Base-by-base conservation (phyloP, 2,329 filamentous ascomycete species). In the Botrytis deweyae region DNA sequence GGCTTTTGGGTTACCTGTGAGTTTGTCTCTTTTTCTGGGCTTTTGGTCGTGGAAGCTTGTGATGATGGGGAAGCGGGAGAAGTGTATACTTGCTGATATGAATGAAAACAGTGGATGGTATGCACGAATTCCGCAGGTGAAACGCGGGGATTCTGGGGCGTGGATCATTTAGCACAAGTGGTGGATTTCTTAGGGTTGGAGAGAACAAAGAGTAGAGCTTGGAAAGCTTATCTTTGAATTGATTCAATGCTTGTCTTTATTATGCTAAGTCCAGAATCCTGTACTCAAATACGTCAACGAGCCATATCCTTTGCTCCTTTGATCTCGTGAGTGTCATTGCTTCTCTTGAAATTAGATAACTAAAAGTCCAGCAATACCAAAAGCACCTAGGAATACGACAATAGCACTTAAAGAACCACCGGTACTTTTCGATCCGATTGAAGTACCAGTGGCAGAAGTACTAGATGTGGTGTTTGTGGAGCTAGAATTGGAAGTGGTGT, bases 1-100 rank as follows among this genome's bases (percentile, higher is more conserved):
- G 22, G 44, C 65, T 10, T 67, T 67, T 55, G 65, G 65, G 9
- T 52, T 67, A 25, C 65, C 65, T 16, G 65, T 52, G 46, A 52
- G 46, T 25, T 33, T 4, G 1, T n/a, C 2, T 52, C n/a, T 44
- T 18, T 12, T 16, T 1, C 22, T 46, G 25, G 38, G n/a, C 4
- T 22, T 10, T 29, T 46, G n/a, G 8, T 46, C 1, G 18, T 22
- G 42, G 40, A 44, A 7, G 4, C 14, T 4, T 18, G 52, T 3
- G 14, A 33, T 58, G 25, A 20, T 12, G 10, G 16, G 38, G 40
- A 8, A 46, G 7, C 9, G n/a, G 18, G 20, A 9, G 3, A n/a
- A 22, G 22, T 40, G 36, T 8, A 29, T 33, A 22, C 1, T 29
- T 68, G 36, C 49, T 68, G n/a, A 68, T 7, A 9, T 5, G 16